Evolutionary conservation across 441 rosid species (phyloP).

Genomic region (Bocquillonia castaneifolia): DNA sequence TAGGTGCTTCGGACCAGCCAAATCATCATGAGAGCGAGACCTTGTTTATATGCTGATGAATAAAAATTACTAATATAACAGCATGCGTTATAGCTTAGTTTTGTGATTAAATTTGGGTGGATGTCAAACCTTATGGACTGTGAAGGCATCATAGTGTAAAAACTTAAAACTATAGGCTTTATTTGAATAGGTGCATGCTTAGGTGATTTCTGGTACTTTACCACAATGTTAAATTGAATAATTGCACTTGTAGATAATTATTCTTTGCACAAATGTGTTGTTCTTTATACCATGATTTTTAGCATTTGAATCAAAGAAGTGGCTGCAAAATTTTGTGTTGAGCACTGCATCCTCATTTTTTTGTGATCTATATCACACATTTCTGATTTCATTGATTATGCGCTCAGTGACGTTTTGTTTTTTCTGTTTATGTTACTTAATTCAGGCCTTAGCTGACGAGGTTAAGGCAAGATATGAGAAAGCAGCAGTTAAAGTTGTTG

Average conservation of each 20-base stretch:
- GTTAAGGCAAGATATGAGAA: conserved; percentile 83
- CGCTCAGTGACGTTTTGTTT: neutral
- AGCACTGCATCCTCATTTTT: neutral
- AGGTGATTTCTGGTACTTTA: no score
- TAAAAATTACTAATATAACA: no score
- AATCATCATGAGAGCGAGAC: no score
- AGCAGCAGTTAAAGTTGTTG: conserved; percentile 65
- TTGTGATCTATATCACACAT: neutral
- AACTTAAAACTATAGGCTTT: no score
- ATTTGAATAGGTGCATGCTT: no score
- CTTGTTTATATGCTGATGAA: no score
- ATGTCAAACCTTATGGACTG: neutral
- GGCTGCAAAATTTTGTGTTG: neutral
- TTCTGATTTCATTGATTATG: neutral
- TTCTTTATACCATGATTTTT: neutral
- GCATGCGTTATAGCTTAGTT: no score
- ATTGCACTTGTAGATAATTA: no score
- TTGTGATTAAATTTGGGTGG: no score
- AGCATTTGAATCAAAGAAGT: neutral
- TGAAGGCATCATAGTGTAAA: neutral
- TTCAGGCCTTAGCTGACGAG: conserved; percentile 89
- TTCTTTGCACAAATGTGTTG: neutral
- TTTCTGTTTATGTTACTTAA: no score
- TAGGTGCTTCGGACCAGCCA: no score
- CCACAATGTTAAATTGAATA: no score